Conservation (phyloP, 768 basidiomycete genomes). For the Amanita brunnescens region DNA sequence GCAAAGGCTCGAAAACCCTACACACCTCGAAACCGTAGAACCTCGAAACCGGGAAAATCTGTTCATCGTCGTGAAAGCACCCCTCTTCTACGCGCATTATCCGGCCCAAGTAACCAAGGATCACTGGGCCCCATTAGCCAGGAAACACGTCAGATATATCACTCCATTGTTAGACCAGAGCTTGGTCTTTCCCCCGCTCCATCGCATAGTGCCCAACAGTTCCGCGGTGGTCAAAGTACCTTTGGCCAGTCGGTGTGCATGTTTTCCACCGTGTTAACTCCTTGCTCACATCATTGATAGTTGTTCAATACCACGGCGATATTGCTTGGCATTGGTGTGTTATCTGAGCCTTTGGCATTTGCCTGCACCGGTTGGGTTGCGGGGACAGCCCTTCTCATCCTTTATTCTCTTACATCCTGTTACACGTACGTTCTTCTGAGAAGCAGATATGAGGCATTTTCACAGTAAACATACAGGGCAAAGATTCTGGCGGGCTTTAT, state of each 20-base stretch:
- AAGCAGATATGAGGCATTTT: neutral
- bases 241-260: slow-evolving; percentile 61
- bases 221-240: slow-evolving; percentile 51
- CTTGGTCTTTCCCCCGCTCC: slow-evolving; percentile 28
- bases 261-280: neutral
- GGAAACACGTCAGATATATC: slow-evolving; percentile 8
- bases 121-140: slow-evolving; percentile 5
- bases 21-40: neutral
- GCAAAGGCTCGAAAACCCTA: neutral
- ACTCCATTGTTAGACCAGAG: slow-evolving; percentile 11
- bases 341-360: slow-evolving; percentile 87
- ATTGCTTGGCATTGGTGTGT: slow-evolving; percentile 80
- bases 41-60: neutral
- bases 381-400: slow-evolving; percentile 65
- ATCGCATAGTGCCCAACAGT: slow-evolving; percentile 19
- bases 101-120: neutral
- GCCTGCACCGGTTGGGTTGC: slow-evolving; percentile 84
- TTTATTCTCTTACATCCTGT: slow-evolving; percentile 75
- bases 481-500: slow-evolving; percentile 81
- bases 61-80: slow-evolving; percentile 20
- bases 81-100: slow-evolving; percentile 25
- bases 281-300: slow-evolving; percentile 27
- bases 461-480: slow-evolving; percentile 40
- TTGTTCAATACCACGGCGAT: slow-evolving; percentile 88
- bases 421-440: slow-evolving; percentile 60